Conservation (phyloP, 129 eudicot species). For the Apium graveolens region DNA sequence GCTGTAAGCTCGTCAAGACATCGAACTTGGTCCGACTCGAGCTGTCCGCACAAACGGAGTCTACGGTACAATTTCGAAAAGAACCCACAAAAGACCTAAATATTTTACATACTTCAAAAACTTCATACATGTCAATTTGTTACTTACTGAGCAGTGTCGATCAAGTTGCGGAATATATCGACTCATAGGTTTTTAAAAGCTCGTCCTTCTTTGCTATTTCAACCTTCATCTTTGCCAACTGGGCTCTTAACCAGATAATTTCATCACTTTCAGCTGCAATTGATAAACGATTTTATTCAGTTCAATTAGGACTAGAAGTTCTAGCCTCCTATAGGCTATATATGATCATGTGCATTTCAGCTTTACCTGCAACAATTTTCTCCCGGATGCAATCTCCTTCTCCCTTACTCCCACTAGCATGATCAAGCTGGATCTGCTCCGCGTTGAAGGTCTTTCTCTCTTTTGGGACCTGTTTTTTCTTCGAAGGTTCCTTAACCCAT, state of each 20-base stretch:
- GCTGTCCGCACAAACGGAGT: no score
- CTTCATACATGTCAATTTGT: no score
- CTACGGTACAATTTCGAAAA: no score
- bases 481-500: neutral
- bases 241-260: no score
- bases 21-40: no score
- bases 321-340: no score
- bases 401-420: neutral
- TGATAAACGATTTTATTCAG: neutral
- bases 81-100: no score
- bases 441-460: neutral
- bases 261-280: neutral
- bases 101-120: no score
- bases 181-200: no score
- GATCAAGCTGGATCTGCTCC: neutral
- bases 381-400: neutral
- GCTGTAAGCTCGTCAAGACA: no score
- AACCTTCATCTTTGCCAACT: neutral
- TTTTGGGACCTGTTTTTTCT: neutral
- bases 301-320: neutral
- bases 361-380: neutral
- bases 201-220: neutral
- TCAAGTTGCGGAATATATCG: no score
- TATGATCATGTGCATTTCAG: neutral
- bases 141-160: no score